Evolutionary conservation across 768 basidiomycete genomes (phyloP).

Genomic region (Trichaptum fuscoviolaceum): DNA sequence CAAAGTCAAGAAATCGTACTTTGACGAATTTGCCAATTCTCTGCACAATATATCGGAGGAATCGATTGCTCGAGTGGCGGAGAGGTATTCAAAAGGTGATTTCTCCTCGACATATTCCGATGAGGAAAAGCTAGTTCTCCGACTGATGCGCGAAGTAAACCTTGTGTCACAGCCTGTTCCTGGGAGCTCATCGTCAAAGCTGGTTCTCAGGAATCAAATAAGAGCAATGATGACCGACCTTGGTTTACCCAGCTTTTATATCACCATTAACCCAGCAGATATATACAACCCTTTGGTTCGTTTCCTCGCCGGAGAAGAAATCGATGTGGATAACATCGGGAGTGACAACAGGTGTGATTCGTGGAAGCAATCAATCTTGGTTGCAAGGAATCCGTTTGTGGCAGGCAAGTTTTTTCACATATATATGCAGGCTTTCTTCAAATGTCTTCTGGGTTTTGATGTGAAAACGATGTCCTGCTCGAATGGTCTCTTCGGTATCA

Average conservation of each 20-base stretch:
- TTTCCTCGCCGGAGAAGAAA: conserved; percentile 31
- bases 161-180: conserved; percentile 15
- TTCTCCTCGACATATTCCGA: conserved; percentile 10
- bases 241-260: conserved; percentile 36
- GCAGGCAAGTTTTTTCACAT: conserved; percentile 39
- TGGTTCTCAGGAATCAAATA: conserved; percentile 35
- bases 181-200: conserved; percentile 26
- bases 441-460: conserved; percentile 21
- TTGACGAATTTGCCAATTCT: conserved; percentile 20
- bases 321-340: conserved; percentile 29
- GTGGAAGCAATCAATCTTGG: conserved; percentile 25
- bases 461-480: conserved; percentile 7
- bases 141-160: conserved; percentile 21
- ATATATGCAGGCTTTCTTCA: conserved; percentile 32
- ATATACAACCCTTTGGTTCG: conserved; percentile 37
- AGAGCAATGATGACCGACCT: conserved; percentile 25
- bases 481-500: conserved; percentile 29
- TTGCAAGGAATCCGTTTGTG: conserved; percentile 36
- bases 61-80: conserved; percentile 20
- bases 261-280: conserved; percentile 43
- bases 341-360: conserved; percentile 24
- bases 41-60: conserved; percentile 23
- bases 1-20: conserved; percentile 22
- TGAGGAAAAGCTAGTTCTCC: conserved; percentile 25
- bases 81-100: conserved; percentile 19